A percentile compares a stretch with the other conserved stretches of the same genome.
phyloP scores from a whole-genome alignment of 1,139 yeast genomes.

The Candida sp. region DNA sequence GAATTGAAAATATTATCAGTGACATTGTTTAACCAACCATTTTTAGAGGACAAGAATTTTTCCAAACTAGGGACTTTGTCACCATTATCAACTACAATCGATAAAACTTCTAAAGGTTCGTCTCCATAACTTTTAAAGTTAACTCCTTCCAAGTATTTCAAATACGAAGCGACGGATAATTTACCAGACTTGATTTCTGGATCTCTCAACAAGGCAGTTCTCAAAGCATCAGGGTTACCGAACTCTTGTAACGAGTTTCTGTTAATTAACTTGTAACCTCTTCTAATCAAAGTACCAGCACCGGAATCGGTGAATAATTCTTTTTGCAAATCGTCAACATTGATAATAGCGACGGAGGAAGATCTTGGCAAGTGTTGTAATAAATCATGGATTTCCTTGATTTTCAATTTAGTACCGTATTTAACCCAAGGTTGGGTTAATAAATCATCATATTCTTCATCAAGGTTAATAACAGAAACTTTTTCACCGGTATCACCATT shows the following conservation, averaged over 20 bases:
- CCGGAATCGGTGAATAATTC: conserved; percentile 98
- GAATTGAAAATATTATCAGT: conserved; percentile 92
- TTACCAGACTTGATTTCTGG: conserved; percentile 69
- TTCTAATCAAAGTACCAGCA: conserved; percentile 97
- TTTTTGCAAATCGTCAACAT: conserved; percentile 92
- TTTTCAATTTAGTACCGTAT: conserved; percentile 96
- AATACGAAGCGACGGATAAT: conserved; percentile 77
- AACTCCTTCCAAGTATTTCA: conserved; percentile 62
- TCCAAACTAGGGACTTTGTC: conserved; percentile 68
- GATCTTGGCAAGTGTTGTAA: conserved; percentile 94
- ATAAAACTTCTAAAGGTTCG: conserved; percentile 92
- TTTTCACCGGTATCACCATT: conserved; percentile 92
- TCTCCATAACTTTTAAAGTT: conserved; percentile 86
- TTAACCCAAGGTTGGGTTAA: conserved; percentile 97
- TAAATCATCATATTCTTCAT: conserved; percentile 90
- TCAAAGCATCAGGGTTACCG: conserved; percentile 70
- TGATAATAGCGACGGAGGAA: conserved; percentile 95
- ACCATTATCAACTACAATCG: conserved; percentile 58
- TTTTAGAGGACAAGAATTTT: conserved; percentile 81
- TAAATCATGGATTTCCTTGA: conserved; percentile 92
- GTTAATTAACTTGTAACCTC: conserved; percentile 87
- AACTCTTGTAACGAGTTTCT: conserved; percentile 70
- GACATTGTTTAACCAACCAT: conserved; percentile 97
- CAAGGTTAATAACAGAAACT: conserved; percentile 85
- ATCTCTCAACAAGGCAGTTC: conserved; percentile 76